Percentiles rank a stretch among this genome's conserved stretches.
Conservation (phyloP, 495 filamentous ascomycete genomes). For the Aspergillus diversus region DNA sequence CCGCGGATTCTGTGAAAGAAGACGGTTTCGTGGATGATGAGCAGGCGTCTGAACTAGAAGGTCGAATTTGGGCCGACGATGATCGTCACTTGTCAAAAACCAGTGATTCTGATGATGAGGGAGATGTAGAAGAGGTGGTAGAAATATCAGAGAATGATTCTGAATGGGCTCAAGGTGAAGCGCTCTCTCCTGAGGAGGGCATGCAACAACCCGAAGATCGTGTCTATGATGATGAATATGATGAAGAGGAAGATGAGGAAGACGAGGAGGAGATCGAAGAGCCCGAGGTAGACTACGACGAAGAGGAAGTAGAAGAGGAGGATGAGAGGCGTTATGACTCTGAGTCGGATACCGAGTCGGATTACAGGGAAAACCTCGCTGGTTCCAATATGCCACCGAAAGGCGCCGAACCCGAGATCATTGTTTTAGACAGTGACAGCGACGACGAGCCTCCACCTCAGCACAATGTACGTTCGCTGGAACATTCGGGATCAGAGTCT, state of each 20-base stretch:
- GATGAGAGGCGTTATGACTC: constrained; percentile 14
- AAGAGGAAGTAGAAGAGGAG: constrained; percentile 16
- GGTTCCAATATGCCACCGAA: constrained; percentile 15
- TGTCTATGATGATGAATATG: constrained; percentile 8
- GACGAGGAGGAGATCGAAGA: constrained; percentile 4
- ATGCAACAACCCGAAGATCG: neutral
- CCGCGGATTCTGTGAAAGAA: neutral
- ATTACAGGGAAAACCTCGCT: constrained; percentile 12
- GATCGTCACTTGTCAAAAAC: neutral
- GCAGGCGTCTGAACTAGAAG: neutral
- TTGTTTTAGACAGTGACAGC: constrained; percentile 49
- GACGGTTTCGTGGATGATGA: neutral
- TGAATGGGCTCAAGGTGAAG: neutral
- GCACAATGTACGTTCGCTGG: neutral
- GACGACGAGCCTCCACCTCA: constrained; percentile 39
- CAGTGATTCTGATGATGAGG: neutral
- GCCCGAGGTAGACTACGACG: constrained; percentile 12
- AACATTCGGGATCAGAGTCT: neutral
- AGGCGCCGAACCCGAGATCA: constrained; percentile 37
- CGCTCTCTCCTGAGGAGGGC: neutral
- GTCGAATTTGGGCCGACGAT: neutral
- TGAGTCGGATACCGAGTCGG: constrained; percentile 19
- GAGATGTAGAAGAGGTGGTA: constrained; percentile 2
- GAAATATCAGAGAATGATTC: neutral
- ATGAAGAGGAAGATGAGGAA: constrained; percentile 10